Conservation (phyloP, 2,329 filamentous ascomycete genomes). For the Golovinomyces cichoracearum region DNA sequence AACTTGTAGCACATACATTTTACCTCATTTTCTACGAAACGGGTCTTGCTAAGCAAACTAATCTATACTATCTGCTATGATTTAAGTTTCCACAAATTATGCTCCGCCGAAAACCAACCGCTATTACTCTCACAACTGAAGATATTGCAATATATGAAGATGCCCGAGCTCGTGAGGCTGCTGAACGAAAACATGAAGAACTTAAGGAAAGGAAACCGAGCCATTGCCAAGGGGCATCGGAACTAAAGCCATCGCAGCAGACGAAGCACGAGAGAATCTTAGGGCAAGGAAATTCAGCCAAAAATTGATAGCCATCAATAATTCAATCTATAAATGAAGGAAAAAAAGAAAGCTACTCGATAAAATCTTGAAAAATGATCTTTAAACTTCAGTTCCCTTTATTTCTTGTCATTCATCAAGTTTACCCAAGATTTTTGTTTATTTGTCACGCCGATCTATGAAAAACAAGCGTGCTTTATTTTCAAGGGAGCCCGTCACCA, state of each 20-base stretch:
- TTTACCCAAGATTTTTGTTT: no score
- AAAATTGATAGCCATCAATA: no score
- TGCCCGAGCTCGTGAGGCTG: constrained; percentile 21
- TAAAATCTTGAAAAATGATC: no score
- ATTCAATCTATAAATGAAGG: no score
- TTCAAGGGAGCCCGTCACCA: neutral
- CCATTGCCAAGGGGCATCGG: constrained; percentile 3
- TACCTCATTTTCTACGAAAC: no score
- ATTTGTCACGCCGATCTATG: no score
- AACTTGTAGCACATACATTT: no score
- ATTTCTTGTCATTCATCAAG: no score
- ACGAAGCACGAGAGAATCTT: neutral
- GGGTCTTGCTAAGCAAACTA: no score
- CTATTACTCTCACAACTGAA: constrained; percentile 39
- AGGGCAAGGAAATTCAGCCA: neutral
- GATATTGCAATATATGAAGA: constrained; percentile 48
- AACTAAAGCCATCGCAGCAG: neutral
- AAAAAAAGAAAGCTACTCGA: no score
- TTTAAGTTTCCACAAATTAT: constrained; percentile 18
- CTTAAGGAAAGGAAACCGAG: constrained; percentile 6
- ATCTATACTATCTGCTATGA: no score
- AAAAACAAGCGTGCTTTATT: neutral
- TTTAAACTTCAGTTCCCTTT: no score
- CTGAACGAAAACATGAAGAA: constrained; percentile 3
- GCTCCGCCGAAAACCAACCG: constrained; percentile 42